Evolutionary conservation across 345 rosid genomes (phyloP).

Genomic region (Acer saccharum): DNA sequence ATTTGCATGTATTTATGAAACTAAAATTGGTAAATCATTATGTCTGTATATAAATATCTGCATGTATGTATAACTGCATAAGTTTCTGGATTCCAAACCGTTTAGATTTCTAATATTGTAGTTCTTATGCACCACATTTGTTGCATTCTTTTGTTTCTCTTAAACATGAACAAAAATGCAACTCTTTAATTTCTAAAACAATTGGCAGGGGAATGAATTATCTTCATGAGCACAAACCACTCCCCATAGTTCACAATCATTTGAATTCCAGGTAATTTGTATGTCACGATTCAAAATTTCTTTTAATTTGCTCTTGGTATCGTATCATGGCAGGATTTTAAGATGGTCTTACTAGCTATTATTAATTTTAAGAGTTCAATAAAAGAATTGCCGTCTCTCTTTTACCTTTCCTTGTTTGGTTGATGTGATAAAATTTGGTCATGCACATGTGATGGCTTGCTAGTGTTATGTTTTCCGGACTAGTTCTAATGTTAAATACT

Average conservation of each 20-base stretch:
- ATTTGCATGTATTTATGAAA: background rate
- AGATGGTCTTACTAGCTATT: too few species aligned
- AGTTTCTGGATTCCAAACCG: background rate
- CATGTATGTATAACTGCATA: background rate
- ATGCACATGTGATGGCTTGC: too few species aligned
- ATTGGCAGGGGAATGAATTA: slow-evolving; percentile 64
- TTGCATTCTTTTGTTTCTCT: background rate
- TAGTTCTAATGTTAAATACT: background rate
- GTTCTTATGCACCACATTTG: background rate
- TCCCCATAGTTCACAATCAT: slow-evolving; percentile 62
- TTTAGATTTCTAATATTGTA: background rate
- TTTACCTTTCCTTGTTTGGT: too few species aligned
- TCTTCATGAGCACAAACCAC: slow-evolving; percentile 63
- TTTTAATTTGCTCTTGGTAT: background rate
- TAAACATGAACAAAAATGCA: background rate
- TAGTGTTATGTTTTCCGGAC: background rate
- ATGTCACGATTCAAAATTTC: background rate
- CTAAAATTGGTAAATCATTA: background rate
- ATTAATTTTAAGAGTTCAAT: too few species aligned
- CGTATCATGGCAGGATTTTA: background rate
- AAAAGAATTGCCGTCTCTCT: too few species aligned
- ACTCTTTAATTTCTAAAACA: background rate
- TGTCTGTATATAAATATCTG: background rate
- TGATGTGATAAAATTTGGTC: too few species aligned
- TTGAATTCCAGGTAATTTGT: slow-evolving; percentile 43